Base-by-base conservation (phyloP, 2,329 filamentous ascomycete species). In the Xylariomycetidae sp. region DNA sequence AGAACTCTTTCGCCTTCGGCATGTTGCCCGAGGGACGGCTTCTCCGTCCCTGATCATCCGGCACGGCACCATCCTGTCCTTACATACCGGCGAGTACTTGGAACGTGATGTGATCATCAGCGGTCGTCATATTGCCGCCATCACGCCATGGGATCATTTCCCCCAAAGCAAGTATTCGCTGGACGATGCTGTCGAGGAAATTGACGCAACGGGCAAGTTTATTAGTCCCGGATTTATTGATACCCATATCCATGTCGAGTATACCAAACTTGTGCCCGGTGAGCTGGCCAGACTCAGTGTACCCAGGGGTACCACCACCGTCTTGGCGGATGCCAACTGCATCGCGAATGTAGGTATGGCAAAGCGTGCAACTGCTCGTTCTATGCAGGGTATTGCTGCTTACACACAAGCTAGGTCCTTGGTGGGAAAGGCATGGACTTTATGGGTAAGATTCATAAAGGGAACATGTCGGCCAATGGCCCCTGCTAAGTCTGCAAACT, bases 251-350 rank as follows among this genome's bases (percentile, higher is more conserved):
- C 45, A 48, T 38, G 33, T 48, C 13, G 46, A 47, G 26, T 49
- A 48, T 28, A 47, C 44, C 3, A 49, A 48, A 22, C 34, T 49
- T 13, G 31, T 45, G 11, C 42, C 46, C 12, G 36, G 36, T 5
- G 36, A 38, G 19, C 36, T 48, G 22, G 45, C 41, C 1, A 28
- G 47, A 12, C 27, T 50, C 14, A 46, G 45, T 32, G 37, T 50
- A 11, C 41, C 47, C 6, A 23, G 45, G 27, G 47, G 45, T 4
- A 50, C 45, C 4, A 50, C 47, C 12, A 47, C 47, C 4, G 31
- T 48, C 13, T 27, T 50, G 22, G 47, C 47, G 15, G 46, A 49
- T 38, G 46, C 46, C 9, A 47, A 49, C 27, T 49, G 44, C 28
- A 47, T 49, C 32, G 42, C 42, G 7, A 48, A 47, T 40, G 47